Evolutionary conservation across 768 basidiomycete species (phyloP).

Genomic region (Nidularia pulvinata): DNA sequence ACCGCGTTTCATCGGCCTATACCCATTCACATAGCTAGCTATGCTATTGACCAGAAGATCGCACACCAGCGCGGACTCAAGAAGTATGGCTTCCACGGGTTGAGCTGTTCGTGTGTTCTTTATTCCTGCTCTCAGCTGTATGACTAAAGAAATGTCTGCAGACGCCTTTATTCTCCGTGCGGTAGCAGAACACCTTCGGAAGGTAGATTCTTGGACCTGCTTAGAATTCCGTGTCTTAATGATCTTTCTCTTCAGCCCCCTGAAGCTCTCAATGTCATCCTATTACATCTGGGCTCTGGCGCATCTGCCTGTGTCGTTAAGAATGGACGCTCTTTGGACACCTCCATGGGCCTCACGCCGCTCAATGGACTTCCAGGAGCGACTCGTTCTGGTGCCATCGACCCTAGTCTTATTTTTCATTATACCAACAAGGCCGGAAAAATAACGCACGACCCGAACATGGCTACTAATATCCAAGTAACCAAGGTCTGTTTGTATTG

Average conservation of each 20-base stretch:
- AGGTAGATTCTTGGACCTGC: constrained; percentile 26
- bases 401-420: constrained; percentile 90
- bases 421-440: constrained; percentile 54
- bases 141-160: constrained; percentile 13
- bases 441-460: constrained; percentile 53
- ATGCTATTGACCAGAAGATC: constrained; percentile 69
- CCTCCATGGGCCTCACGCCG: constrained; percentile 92
- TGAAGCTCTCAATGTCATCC: constrained; percentile 66
- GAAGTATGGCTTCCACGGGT: constrained; percentile 93
- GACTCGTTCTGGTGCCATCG: constrained; percentile 81
- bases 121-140: too few relatives aligned
- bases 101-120: constrained; percentile 51
- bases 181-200: constrained; percentile 58
- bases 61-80: constrained; percentile 67
- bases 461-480: constrained; percentile 47
- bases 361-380: constrained; percentile 88
- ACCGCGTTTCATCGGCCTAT: constrained; percentile 83
- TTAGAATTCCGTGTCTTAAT: not conserved
- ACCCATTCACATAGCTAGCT: constrained; percentile 74
- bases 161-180: constrained; percentile 69
- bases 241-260: constrained; percentile 25
- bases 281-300: constrained; percentile 90
- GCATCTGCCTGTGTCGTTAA: constrained; percentile 81
- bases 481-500: constrained; percentile 36
- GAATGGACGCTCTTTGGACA: constrained; percentile 76